These are phyloP conservation scores for Melampsora abietis-canadensis DNA, from an alignment of 1,284 basidiomycete genomes.

Conservation along the genomic window DNA sequence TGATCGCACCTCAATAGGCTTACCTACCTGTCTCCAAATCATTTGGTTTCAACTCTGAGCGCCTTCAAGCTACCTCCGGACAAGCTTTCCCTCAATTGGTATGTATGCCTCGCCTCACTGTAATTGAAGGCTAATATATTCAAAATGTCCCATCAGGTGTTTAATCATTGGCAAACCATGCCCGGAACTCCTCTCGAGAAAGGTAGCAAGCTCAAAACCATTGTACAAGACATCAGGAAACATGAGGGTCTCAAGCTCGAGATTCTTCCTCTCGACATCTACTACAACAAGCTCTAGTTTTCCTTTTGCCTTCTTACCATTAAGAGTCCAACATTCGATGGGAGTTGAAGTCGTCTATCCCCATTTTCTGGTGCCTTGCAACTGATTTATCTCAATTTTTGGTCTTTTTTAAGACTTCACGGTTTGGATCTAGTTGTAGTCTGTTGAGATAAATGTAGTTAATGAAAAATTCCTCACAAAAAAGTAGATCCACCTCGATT, in stretches of 20 bases:
- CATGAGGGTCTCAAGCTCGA: constrained; percentile 83
- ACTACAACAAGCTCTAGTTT: constrained; percentile 77
- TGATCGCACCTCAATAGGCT: constrained; percentile 55
- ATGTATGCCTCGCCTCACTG: constrained; percentile 67
- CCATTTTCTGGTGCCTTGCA: no score
- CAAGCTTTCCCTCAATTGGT: constrained; percentile 98
- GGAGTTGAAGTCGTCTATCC: no score
- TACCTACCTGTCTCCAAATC: constrained; percentile 96
- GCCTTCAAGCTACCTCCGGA: constrained; percentile 85
- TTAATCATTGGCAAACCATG: constrained; percentile 53
- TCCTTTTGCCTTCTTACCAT: neutral
- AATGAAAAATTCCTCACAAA: no score
- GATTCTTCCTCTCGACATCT: constrained; percentile 65
- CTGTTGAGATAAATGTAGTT: no score
- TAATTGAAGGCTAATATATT: neutral
- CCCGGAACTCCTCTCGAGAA: constrained; percentile 52
- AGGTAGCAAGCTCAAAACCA: constrained; percentile 81
- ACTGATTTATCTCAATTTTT: no score
- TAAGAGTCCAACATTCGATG: no score
- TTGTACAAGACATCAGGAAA: constrained; percentile 76
- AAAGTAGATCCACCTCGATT: no score
- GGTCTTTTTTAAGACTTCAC: no score
- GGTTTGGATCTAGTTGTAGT: no score
- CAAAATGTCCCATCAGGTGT: constrained; percentile 42
- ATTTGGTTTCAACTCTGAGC: constrained; percentile 97